phyloP scores from a whole-genome alignment of 768 basidiomycete genomes.

The Crepidotus variabilis region DNA sequence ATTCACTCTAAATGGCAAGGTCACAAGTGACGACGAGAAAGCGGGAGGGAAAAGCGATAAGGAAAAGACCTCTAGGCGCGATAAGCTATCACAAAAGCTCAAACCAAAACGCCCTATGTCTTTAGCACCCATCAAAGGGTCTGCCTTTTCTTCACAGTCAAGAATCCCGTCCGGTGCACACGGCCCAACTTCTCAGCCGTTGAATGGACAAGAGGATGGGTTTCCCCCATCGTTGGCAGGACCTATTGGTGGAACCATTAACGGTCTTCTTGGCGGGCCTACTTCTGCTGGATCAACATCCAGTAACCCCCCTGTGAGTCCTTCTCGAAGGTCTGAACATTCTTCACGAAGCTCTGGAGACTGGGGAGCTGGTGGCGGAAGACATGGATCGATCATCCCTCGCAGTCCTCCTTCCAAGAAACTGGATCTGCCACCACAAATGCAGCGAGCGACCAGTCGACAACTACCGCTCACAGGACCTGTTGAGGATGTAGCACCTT shows the following conservation, averaged over 20 bases:
- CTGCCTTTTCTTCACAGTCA: background rate
- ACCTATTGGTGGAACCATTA: background rate
- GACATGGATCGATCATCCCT: background rate
- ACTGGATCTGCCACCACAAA: background rate
- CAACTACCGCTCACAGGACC: constrained; percentile 22
- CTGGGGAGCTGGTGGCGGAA: background rate
- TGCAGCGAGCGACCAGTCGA: constrained; percentile 6
- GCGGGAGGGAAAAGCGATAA: background rate
- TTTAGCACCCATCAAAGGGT: background rate
- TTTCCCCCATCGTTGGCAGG: background rate
- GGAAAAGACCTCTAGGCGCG: background rate
- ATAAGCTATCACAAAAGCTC: background rate
- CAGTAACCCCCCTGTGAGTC: background rate
- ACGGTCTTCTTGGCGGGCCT: background rate
- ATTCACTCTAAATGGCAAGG: background rate
- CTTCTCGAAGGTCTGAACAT: background rate
- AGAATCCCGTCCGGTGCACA: background rate
- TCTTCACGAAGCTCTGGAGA: background rate
- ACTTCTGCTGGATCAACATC: background rate
- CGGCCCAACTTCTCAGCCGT: no score
- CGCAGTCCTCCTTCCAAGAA: background rate
- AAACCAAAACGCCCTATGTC: background rate
- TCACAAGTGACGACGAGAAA: background rate
- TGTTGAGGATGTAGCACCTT: constrained; percentile 34
- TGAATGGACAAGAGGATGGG: background rate